These are phyloP conservation scores for Lepraria neglecta DNA, from an alignment of 495 filamentous ascomycete genomes.

Conservation along the genomic window DNA sequence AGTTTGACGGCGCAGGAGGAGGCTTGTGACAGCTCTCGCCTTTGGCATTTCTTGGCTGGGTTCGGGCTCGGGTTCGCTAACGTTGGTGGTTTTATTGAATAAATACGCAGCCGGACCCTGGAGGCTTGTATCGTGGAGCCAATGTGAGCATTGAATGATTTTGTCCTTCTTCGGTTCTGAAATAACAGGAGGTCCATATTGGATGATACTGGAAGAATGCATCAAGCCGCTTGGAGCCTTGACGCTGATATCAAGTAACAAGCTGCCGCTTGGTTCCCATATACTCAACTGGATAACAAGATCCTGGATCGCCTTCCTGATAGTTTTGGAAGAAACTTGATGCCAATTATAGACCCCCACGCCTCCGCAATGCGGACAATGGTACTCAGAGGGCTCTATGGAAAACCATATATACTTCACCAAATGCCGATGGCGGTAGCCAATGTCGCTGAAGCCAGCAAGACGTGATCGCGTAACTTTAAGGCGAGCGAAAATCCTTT, in stretches of 20 bases:
- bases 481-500: constrained; percentile 37
- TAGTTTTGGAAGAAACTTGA: constrained; percentile 26
- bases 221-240: constrained; percentile 36
- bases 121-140: constrained; percentile 21
- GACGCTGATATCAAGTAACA: constrained; percentile 39
- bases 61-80: constrained; percentile 16
- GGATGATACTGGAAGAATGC: constrained; percentile 32
- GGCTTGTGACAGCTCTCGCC: constrained; percentile 25
- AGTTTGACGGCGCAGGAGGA: constrained; percentile 28
- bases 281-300: constrained; percentile 36
- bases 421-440: constrained; percentile 35
- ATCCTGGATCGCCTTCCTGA: constrained; percentile 33
- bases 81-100: constrained; percentile 16
- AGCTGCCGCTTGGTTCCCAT: constrained; percentile 34
- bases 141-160: constrained; percentile 21
- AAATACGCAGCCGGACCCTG: constrained; percentile 19
- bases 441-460: constrained; percentile 32
- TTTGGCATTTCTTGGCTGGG: constrained; percentile 22
- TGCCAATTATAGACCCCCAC: constrained; percentile 23
- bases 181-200: constrained; percentile 18
- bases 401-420: constrained; percentile 37
- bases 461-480: constrained; percentile 34
- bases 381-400: constrained; percentile 35
- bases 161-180: constrained; percentile 19
- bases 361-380: constrained; percentile 32